A percentile compares a stretch with the other conserved stretches of the same genome.
These are phyloP conservation scores for Fomitopsis pinicola DNA, from an alignment of 1,284 basidiomycete species.

Conservation along the genomic window DNA sequence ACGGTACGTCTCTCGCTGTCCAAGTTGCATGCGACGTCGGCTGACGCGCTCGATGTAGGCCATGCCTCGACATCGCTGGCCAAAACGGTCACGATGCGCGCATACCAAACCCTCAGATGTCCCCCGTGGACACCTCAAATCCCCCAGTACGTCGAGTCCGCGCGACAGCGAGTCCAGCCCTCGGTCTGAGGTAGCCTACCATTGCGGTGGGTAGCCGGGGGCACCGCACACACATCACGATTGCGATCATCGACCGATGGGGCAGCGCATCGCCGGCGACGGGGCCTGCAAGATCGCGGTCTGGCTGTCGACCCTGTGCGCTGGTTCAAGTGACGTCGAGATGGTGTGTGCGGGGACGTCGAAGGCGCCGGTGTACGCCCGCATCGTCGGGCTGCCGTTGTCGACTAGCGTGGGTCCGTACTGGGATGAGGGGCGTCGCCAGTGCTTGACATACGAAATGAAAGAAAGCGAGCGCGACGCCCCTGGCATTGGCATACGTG, in stretches of 20 bases:
- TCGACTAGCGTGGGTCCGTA: not conserved
- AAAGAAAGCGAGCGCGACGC: not conserved
- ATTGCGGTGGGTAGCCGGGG: not conserved
- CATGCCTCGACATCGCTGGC: not conserved
- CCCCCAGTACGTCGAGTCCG: not conserved
- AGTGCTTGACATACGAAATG: too few species aligned
- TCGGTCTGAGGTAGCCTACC: not conserved
- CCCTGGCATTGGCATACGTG: not conserved
- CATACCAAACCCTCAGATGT: not conserved
- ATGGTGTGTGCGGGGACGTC: not conserved
- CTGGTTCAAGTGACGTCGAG: not conserved
- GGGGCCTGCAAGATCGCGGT: not conserved
- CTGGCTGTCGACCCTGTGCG: too few species aligned
- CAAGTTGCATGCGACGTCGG: not conserved
- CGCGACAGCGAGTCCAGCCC: not conserved
- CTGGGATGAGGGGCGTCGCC: not conserved
- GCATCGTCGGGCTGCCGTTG: not conserved
- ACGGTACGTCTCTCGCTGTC: not conserved
- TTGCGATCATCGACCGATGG: not conserved
- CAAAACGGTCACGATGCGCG: not conserved
- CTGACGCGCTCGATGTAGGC: not conserved
- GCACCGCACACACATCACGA: not conserved
- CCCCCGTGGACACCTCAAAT: not conserved
- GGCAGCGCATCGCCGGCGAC: not conserved
- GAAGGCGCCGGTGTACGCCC: not conserved